These are phyloP conservation scores for Neurospora tetraspora DNA, from an alignment of 495 filamentous ascomycete genomes.

Conservation along the genomic window DNA sequence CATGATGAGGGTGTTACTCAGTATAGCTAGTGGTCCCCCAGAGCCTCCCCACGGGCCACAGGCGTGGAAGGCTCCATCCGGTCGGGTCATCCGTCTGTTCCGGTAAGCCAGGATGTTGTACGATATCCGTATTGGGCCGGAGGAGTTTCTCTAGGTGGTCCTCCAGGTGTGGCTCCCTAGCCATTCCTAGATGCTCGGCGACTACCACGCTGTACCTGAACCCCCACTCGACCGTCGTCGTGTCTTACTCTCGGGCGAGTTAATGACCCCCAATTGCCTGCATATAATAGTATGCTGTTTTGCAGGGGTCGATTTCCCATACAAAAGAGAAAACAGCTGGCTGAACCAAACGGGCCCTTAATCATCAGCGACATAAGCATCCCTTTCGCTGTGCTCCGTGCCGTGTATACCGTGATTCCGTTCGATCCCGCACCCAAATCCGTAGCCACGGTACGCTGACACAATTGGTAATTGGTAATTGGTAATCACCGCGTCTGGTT, in stretches of 20 bases:
- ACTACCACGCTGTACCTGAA: neutral
- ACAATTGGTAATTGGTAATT: neutral
- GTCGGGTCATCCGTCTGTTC: constrained; percentile 17
- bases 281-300: too few species aligned
- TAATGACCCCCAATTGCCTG: neutral
- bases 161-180: neutral
- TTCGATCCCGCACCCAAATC: neutral
- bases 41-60: neutral
- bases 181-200: neutral
- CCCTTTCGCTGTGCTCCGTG: neutral
- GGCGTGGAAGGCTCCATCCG: constrained; percentile 9
- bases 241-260: neutral
- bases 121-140: neutral
- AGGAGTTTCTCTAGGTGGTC: neutral
- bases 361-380: neutral
- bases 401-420: neutral
- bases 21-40: neutral
- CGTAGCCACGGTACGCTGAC: neutral
- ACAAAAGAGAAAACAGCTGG: too few species aligned
- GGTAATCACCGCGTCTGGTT: neutral
- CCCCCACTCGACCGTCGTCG: neutral
- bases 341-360: neutral
- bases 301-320: too few species aligned
- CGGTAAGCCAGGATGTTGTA: constrained; percentile 1
- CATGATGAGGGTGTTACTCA: neutral